Base-by-base conservation (phyloP, 768 basidiomycete species). In the Cystofilobasidium capitatum region DNA sequence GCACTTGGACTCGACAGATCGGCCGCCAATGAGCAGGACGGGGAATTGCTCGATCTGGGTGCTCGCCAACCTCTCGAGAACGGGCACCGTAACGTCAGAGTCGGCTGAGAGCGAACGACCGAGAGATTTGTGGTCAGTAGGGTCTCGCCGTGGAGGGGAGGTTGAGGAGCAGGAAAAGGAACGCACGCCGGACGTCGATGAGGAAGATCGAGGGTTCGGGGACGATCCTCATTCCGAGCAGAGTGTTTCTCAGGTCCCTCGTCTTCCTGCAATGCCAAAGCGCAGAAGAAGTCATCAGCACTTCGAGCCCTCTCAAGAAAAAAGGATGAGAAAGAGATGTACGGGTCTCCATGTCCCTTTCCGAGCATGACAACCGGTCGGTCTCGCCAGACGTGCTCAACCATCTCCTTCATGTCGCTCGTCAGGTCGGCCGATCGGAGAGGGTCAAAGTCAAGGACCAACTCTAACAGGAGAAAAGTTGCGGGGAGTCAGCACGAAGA, bases 361-460 rank as follows among this genome's bases (percentile, higher is more conserved):
- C 63, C 63, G 6, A 64, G 37, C 10, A 64, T 22, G 0, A 64
- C 54, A 3, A 55, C 16, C 10, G 54, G 37, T 20, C 63, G 63
- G 37, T 64, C 63, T 0, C 16, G 36, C 63, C 63, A 64, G 24
- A 54, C 51, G 24, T 57, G 24, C 0, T 55, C 63, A 0, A 57
- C 54, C 63, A 64, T 57, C 63, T 64, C 37, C 35, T 22, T 26
- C 54, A 55, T 39, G 20, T 16, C 59, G 40, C 2, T 16, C 24
- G 26, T 39, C 16, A 42, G 39, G 22, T 44, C 24, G 37, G 35
- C 6, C 24, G 63, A 64, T 24, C 42, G 39, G 14, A 55, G 51
- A 1, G 63, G 63, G 36, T 64, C 39, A 26, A 64, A 64, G 37
- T 64, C 63, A 3, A 64, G 63, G 10, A 64, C 63, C 7, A 64